Evolutionary conservation across 2,329 filamentous ascomycete species (phyloP).

Genomic region (Xylariales sp.): DNA sequence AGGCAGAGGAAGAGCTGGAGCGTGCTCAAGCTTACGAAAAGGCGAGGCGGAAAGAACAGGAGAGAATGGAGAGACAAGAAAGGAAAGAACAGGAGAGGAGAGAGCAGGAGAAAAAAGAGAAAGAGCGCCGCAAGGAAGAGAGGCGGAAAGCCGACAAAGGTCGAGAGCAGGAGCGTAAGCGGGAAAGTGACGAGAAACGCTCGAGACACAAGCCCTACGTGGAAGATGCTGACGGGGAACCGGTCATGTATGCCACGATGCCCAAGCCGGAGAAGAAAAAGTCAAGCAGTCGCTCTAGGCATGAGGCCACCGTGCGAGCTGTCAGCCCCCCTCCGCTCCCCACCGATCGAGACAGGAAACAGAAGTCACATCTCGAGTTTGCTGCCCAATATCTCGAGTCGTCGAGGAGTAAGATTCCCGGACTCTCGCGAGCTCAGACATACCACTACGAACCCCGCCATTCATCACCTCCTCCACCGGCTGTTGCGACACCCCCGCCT

Average conservation of each 20-base stretch:
- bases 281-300: slow-evolving; percentile 18
- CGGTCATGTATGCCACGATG: slow-evolving; percentile 11
- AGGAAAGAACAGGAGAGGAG: slow-evolving; percentile 21
- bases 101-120: slow-evolving; percentile 31
- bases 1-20: slow-evolving; percentile 22
- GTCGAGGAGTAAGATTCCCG: slow-evolving; percentile 17
- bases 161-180: slow-evolving; percentile 24
- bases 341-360: slow-evolving; percentile 19
- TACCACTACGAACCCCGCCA: slow-evolving; percentile 13
- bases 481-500: slow-evolving; percentile 26
- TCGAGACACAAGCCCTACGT: slow-evolving; percentile 18
- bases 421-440: slow-evolving; percentile 16
- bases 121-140: slow-evolving; percentile 15
- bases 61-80: slow-evolving; percentile 30
- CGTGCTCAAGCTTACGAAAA: slow-evolving; percentile 14
- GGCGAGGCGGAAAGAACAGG: slow-evolving; percentile 23
- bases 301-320: slow-evolving; percentile 12
- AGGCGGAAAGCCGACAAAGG: slow-evolving; percentile 24
- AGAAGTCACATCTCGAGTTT: slow-evolving; percentile 18
- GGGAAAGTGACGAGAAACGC: slow-evolving; percentile 22
- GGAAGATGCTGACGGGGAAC: slow-evolving; percentile 15
- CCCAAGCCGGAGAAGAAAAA: slow-evolving; percentile 21
- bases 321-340: slow-evolving; percentile 7
- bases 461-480: slow-evolving; percentile 13
- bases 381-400: slow-evolving; percentile 21